phyloP scores from a whole-genome alignment of 371 early-diverging fungal genomes.

The Mucor velutinosus region DNA sequence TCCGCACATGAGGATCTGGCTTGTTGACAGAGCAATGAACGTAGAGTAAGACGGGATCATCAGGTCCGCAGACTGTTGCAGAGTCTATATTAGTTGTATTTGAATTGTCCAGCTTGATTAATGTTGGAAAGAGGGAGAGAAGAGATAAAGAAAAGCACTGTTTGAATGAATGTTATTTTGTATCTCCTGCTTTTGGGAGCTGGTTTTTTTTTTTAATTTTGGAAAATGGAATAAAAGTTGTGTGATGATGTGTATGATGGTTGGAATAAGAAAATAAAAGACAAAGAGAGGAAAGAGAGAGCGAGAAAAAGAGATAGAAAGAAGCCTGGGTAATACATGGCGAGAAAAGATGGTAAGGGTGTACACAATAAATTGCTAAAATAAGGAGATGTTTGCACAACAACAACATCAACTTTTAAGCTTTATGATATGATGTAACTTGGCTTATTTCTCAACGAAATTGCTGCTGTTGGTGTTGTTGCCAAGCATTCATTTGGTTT shows the following conservation, averaged over 20 bases:
- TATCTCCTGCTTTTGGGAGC: background rate
- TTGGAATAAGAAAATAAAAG: background rate
- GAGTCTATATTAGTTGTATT: conserved; percentile 15
- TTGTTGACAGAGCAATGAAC: conserved; percentile 36
- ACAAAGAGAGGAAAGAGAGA: background rate
- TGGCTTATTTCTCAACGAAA: background rate
- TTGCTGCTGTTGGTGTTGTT: background rate
- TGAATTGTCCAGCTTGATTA: conserved; percentile 19
- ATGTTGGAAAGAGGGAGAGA: background rate
- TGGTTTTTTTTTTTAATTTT: background rate
- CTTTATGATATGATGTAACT: background rate
- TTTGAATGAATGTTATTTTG: background rate
- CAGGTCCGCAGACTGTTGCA: conserved; percentile 24
- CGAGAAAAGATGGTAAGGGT: background rate
- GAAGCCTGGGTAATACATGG: background rate
- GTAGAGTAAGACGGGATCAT: conserved; percentile 40
- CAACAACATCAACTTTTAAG: background rate
- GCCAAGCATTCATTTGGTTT: background rate
- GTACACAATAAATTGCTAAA: conserved; percentile 1
- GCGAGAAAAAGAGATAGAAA: background rate
- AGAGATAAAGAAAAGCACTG: conserved; percentile 5
- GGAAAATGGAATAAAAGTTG: background rate
- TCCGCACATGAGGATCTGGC: conserved; percentile 38
- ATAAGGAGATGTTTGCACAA: background rate
- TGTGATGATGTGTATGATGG: background rate